Conservation (phyloP, 2,329 filamentous ascomycete species). For the Colletotrichum gigasporum region DNA sequence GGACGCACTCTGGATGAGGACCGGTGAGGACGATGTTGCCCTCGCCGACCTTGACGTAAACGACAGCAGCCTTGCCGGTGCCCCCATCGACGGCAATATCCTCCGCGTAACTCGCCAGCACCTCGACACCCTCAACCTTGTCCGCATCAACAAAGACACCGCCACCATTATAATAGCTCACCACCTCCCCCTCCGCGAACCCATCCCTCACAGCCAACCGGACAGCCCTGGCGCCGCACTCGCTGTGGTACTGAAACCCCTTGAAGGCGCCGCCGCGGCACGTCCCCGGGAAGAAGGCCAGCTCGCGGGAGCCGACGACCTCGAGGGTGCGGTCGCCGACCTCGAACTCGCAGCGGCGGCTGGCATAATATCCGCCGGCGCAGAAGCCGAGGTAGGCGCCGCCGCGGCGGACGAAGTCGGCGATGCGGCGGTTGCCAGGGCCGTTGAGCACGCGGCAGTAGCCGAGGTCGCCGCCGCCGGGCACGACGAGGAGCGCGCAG, state of each 20-base stretch:
- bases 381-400: slow-evolving; percentile 92
- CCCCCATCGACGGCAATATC: slow-evolving; percentile 81
- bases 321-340: slow-evolving; percentile 78
- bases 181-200: slow-evolving; percentile 70
- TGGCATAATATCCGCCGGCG: slow-evolving; percentile 93
- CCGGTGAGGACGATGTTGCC: slow-evolving; percentile 84
- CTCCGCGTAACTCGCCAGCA: slow-evolving; percentile 83
- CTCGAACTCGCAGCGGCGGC: slow-evolving; percentile 87
- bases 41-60: slow-evolving; percentile 84
- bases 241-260: slow-evolving; percentile 91
- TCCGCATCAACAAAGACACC: slow-evolving; percentile 88
- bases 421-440: slow-evolving; percentile 84
- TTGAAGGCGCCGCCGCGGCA: slow-evolving; percentile 88
- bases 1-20: slow-evolving; percentile 84
- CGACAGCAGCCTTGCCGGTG: slow-evolving; percentile 77
- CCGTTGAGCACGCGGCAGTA: slow-evolving; percentile 92
- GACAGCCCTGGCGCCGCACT: slow-evolving; percentile 81
- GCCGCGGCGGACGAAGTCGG: slow-evolving; percentile 84
- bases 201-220: slow-evolving; percentile 66
- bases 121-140: slow-evolving; percentile 74
- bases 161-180: slow-evolving; percentile 92
- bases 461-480: slow-evolving; percentile 91
- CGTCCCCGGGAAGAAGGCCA: slow-evolving; percentile 87
- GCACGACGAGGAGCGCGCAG: slow-evolving; percentile 90
- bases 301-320: slow-evolving; percentile 84